Conservation (phyloP, 352 stramenopile species). For the Pythium apleroticum region DNA sequence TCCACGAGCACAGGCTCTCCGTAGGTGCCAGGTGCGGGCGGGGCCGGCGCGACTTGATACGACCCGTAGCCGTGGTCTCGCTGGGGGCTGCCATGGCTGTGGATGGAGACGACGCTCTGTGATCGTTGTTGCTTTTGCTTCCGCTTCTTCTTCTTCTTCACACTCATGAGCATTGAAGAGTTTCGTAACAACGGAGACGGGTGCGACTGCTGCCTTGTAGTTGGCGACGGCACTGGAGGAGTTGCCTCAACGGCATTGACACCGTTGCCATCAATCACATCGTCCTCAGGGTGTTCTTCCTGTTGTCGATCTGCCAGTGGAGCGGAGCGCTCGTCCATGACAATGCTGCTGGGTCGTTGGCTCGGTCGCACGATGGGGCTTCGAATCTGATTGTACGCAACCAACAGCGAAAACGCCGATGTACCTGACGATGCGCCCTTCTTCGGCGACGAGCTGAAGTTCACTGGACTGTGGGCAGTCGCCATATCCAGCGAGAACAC, state of each 20-base stretch:
- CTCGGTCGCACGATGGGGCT: constrained; percentile 59
- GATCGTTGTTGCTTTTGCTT: constrained; percentile 7
- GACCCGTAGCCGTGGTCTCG: neutral
- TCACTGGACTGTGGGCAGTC: constrained; percentile 32
- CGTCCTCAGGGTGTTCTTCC: neutral
- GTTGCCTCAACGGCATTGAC: neutral
- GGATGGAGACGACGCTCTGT: constrained; percentile 11
- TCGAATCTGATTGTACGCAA: constrained; percentile 46
- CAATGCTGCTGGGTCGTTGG: constrained; percentile 30
- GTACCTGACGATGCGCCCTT: constrained; percentile 8
- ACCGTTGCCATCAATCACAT: neutral
- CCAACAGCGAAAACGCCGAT: constrained; percentile 39
- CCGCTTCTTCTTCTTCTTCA: constrained; percentile 35
- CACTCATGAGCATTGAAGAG: neutral
- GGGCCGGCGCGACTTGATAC: constrained; percentile 7
- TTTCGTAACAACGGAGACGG: constrained; percentile 4
- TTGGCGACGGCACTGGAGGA: neutral
- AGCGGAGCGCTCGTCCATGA: neutral
- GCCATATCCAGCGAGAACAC: constrained; percentile 41
- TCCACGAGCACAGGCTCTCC: constrained; percentile 43
- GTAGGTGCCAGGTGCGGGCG: constrained; percentile 26
- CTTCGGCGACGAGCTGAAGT: constrained; percentile 44
- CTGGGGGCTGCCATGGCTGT: constrained; percentile 14
- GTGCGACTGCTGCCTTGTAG: neutral
- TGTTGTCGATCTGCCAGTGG: neutral